Evolutionary conservation across 1,284 basidiomycete genomes (phyloP), one percentile per base, ranked within the genome.

Genomic region (Microbotryomycetes sp.): DNA sequence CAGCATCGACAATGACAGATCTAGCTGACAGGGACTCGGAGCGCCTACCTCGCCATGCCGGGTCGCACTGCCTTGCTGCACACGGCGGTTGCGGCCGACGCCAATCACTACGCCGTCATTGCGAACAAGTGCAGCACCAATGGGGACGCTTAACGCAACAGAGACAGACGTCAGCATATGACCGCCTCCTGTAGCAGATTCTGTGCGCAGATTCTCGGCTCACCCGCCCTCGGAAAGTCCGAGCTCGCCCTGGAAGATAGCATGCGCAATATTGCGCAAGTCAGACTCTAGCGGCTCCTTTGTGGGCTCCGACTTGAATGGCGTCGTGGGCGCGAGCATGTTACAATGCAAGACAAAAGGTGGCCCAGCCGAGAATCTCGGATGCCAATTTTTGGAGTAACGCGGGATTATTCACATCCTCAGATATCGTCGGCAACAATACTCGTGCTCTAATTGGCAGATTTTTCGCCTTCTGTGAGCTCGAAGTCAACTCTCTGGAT

Each of bases 81-180:
- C 66, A 4, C 66, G 57, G 1, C 57, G n/a, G 53, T 68, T 68
- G 24, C 66, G 27, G 2, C 66, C 66, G 13, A 66, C 64, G 0
- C 66, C 66, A 18, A 68, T 59, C 5, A 66, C 64, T 2, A 59
- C 58, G 5, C 64, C 66, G 16, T 68, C 64, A n/a, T 45, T 41
- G 11, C 57, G 26, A 0, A 68, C 60, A 13, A 68, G 55, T 1
- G 64, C 64, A 0, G 66, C 66, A 6, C 66, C 66, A 30, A 68
- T 65, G 9, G 63, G 63, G 5, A 65, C 54, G n/a, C n/a, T n/a
- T n/a, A n/a, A n/a, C n/a, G n/a, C n/a, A n/a, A n/a, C n/a, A n/a
- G n/a, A n/a, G n/a, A n/a, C n/a, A n/a, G n/a, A n/a, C n/a, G n/a
- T n/a, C 35, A 11, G 35, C 18, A 41, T 41, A 41, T 41, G n/a